These are phyloP conservation scores for Talaromyces sp. DNA, from an alignment of 2,329 filamentous ascomycete species.

Conservation along the genomic window DNA sequence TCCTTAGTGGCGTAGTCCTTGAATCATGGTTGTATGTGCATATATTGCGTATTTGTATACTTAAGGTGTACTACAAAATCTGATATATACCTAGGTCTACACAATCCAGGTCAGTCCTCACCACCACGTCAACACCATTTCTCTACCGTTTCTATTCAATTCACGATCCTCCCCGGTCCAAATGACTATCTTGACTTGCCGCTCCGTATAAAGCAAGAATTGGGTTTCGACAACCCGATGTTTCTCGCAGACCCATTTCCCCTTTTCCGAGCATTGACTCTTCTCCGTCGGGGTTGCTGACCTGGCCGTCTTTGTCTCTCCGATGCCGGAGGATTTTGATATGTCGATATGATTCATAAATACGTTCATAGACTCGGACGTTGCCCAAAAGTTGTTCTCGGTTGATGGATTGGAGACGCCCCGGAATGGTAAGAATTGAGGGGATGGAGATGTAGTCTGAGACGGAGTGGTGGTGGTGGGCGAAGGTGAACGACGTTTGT, in stretches of 20 bases:
- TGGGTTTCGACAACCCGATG: constrained; percentile 8
- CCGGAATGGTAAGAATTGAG: neutral
- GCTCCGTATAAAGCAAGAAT: constrained; percentile 9
- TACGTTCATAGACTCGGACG: neutral
- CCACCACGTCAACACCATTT: constrained; percentile 12
- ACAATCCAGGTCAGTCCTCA: neutral
- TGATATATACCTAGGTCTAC: too few relatives aligned
- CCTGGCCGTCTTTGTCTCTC: neutral
- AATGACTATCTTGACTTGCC: constrained; percentile 11
- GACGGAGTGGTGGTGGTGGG: neutral
- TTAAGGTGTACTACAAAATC: too few relatives aligned
- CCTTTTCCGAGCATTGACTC: constrained; percentile 5
- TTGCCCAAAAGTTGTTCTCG: neutral
- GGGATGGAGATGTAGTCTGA: neutral
- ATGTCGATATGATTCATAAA: neutral
- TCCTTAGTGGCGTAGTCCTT: neutral
- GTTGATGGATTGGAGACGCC: neutral
- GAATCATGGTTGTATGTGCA: too few relatives aligned
- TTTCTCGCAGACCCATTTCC: constrained; percentile 9
- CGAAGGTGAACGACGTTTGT: neutral
- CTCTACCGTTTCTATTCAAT: constrained; percentile 5
- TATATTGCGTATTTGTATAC: too few relatives aligned
- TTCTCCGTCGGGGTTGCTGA: neutral
- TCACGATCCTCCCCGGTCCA: constrained; percentile 12
- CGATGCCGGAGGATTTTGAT: neutral